A percentile compares a stretch with the other conserved stretches of the same genome.
These are phyloP conservation scores for Salix viminalis DNA, from an alignment of 345 rosid species.

Conservation along the genomic window DNA sequence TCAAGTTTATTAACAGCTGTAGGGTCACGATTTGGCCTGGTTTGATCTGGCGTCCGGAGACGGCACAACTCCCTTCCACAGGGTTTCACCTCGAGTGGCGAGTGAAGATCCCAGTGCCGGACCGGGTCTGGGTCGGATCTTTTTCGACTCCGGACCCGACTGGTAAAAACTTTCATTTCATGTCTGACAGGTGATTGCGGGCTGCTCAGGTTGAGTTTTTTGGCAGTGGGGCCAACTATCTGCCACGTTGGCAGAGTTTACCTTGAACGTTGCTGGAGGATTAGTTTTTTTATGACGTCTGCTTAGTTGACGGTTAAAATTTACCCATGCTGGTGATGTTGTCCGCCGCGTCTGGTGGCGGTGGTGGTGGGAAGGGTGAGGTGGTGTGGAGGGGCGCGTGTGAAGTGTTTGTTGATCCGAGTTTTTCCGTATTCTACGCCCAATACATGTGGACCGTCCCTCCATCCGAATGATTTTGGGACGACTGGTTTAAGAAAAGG, in stretches of 20 bases:
- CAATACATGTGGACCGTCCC: no score
- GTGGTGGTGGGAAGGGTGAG: neutral
- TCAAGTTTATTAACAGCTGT: conserved; percentile 72
- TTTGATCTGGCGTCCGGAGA: conserved; percentile 57
- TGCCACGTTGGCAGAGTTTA: conserved; percentile 81
- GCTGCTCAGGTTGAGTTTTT: conserved; percentile 57
- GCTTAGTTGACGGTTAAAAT: conserved; percentile 71
- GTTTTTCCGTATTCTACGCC: conserved; percentile 25
- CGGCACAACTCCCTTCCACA: conserved; percentile 65
- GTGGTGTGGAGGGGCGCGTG: conserved; percentile 83
- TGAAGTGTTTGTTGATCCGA: conserved; percentile 56
- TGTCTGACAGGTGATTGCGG: conserved; percentile 77
- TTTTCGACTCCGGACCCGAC: conserved; percentile 46
- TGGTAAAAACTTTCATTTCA: conserved; percentile 35
- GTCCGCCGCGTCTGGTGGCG: conserved; percentile 16
- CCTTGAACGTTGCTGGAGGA: conserved; percentile 67
- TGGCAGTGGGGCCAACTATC: conserved; percentile 83
- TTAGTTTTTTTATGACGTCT: conserved; percentile 71
- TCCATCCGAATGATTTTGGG: no score
- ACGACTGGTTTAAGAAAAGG: no score
- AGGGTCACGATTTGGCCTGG: conserved; percentile 82
- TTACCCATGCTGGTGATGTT: conserved; percentile 56
- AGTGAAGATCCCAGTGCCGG: conserved; percentile 65
- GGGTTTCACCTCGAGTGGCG: conserved; percentile 64
- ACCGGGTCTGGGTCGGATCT: conserved; percentile 76